These are phyloP conservation scores for Amanita polypyramis DNA, from an alignment of 768 basidiomycete genomes.

Conservation along the genomic window DNA sequence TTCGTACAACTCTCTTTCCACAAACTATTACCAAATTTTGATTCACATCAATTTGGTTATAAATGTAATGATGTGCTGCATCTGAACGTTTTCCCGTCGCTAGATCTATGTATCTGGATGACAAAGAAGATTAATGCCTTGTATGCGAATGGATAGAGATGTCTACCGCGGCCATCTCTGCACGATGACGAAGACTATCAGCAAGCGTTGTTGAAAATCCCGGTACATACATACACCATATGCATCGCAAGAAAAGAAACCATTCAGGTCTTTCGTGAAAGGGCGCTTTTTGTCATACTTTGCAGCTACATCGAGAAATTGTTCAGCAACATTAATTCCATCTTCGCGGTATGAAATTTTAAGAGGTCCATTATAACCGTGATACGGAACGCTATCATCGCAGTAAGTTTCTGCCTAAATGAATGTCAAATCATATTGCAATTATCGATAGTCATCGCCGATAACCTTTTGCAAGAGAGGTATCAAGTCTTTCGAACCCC, in stretches of 20 bases:
- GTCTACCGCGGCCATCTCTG: neutral
- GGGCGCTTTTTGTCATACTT: conserved; percentile 38
- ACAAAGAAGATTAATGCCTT: neutral
- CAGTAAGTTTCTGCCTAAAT: conserved; percentile 29
- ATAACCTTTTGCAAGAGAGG: conserved; percentile 48
- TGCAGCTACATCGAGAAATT: conserved; percentile 37
- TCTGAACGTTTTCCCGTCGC: conserved; percentile 48
- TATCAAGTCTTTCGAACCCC: conserved; percentile 47
- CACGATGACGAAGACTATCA: neutral
- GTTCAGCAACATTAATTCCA: conserved; percentile 28
- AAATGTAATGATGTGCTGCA: conserved; percentile 39
- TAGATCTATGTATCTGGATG: conserved; percentile 44
- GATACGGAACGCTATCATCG: conserved; percentile 20
- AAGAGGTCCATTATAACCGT: conserved; percentile 41
- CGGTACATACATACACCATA: conserved; percentile 33
- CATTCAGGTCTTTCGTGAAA: conserved; percentile 36
- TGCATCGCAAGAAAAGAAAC: conserved; percentile 28
- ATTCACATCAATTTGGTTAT: conserved; percentile 29
- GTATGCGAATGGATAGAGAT: neutral
- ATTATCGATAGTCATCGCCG: no score
- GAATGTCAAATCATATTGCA: neutral
- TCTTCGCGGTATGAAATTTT: conserved; percentile 33
- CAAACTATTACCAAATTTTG: conserved; percentile 30
- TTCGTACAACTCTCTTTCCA: conserved; percentile 33
- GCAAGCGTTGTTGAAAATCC: neutral